A percentile compares a stretch with the other conserved stretches of the same genome.
phyloP scores from a whole-genome alignment of 306 rosid species.

The Parietaria judaica region DNA sequence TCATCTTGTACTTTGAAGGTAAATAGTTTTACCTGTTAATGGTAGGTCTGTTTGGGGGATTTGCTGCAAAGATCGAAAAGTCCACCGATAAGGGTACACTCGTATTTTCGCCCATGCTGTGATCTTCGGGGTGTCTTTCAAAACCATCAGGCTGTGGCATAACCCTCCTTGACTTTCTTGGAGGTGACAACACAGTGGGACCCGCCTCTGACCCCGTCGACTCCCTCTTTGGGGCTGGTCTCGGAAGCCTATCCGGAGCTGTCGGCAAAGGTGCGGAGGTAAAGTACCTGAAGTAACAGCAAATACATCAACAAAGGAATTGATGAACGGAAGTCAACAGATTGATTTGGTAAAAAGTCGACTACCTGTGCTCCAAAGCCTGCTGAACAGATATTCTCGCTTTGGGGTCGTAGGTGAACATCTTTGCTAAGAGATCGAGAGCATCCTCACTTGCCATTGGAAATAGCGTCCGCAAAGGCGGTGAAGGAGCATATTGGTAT shows the following conservation, averaged over 20 bases:
- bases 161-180: constrained; percentile 90
- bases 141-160: constrained; percentile 73
- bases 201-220: constrained; percentile 44
- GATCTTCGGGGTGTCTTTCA: constrained; percentile 48
- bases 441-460: constrained; percentile 91
- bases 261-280: constrained; percentile 76
- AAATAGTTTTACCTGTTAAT: constrained; percentile 59
- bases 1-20: too few species aligned
- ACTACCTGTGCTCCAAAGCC: constrained; percentile 88
- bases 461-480: constrained; percentile 69
- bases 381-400: constrained; percentile 79
- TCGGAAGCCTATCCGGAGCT: constrained; percentile 78
- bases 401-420: constrained; percentile 95
- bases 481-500: constrained; percentile 83
- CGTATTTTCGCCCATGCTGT: constrained; percentile 53
- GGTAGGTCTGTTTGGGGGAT: constrained; percentile 93
- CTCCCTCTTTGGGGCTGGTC: constrained; percentile 88
- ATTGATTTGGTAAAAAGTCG: constrained; percentile 13
- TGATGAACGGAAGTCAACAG: constrained; percentile 5
- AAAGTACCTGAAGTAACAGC: constrained; percentile 51
- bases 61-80: constrained; percentile 80
- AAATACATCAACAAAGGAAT: constrained; percentile 14
- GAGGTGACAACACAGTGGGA: constrained; percentile 88
- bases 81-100: constrained; percentile 75
- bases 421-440: constrained; percentile 79